A percentile compares a stretch with the other conserved stretches of the same genome.
Conservation (phyloP, 345 rosid species). For the Lumnitzera racemosa region DNA sequence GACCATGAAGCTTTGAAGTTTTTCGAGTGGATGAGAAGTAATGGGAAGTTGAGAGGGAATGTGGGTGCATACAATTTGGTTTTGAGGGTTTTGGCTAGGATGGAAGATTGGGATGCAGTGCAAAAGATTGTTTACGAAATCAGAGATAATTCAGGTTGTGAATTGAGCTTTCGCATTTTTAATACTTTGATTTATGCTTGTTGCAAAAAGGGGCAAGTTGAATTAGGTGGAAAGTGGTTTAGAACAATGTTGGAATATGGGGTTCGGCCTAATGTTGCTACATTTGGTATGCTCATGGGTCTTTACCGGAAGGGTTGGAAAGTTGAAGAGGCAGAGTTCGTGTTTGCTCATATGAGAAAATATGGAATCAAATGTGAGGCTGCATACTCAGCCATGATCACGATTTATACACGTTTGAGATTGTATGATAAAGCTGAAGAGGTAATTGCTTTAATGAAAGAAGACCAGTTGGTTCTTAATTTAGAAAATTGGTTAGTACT, state of each 20-base stretch:
- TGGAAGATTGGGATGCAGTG: slow-evolving; percentile 69
- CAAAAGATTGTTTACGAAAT: slow-evolving; percentile 45
- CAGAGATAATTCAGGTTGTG: slow-evolving; percentile 19
- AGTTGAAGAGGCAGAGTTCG: slow-evolving; percentile 66
- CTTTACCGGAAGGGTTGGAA: slow-evolving; percentile 73
- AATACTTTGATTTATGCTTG: slow-evolving; percentile 63
- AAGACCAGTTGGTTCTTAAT: slow-evolving; percentile 45
- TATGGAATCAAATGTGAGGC: slow-evolving; percentile 59
- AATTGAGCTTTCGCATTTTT: slow-evolving; percentile 50
- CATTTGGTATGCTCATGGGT: slow-evolving; percentile 83
- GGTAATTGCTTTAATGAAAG: slow-evolving; percentile 48
- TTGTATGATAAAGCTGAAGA: slow-evolving; percentile 67
- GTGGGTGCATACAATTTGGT: slow-evolving; percentile 54
- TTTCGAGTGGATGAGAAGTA: slow-evolving; percentile 77
- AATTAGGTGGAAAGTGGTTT: slow-evolving; percentile 60
- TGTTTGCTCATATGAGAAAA: slow-evolving; percentile 59
- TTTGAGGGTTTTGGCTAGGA: slow-evolving; percentile 66
- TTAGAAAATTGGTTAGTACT: slow-evolving; percentile 78
- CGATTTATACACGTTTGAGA: slow-evolving; percentile 69
- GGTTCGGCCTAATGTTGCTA: slow-evolving; percentile 69
- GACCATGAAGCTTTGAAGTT: slow-evolving; percentile 48
- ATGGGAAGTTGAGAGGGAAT: slow-evolving; percentile 54
- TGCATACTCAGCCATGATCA: slow-evolving; percentile 88
- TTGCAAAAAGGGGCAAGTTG: slow-evolving; percentile 48
- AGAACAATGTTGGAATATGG: slow-evolving; percentile 63